Conservation (phyloP, 2,329 filamentous ascomycete species). For the Zymoseptoria passerinii region DNA sequence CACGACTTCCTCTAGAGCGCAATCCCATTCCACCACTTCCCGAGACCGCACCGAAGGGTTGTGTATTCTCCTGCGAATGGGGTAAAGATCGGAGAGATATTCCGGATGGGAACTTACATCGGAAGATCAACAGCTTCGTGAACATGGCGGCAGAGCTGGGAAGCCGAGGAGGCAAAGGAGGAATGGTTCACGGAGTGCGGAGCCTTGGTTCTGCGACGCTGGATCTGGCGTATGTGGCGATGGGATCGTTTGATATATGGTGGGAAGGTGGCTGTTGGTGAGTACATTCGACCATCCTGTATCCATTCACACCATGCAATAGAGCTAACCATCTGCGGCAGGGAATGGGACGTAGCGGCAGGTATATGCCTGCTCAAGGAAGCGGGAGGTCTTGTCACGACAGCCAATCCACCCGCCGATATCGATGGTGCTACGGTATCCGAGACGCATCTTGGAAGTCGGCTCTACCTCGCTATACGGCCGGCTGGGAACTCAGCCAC, state of each 20-base stretch:
- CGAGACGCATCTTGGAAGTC: slow-evolving; percentile 55
- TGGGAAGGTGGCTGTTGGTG: slow-evolving; percentile 59
- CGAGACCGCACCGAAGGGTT: slow-evolving; percentile 55
- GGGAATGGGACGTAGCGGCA: slow-evolving; percentile 71
- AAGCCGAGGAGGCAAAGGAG: slow-evolving; percentile 56
- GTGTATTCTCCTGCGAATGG: slow-evolving; percentile 70
- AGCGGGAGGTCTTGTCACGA: slow-evolving; percentile 65
- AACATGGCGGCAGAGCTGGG: slow-evolving; percentile 64
- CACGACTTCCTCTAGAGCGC: slow-evolving; percentile 54
- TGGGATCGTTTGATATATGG: slow-evolving; percentile 68
- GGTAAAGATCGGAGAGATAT: slow-evolving; percentile 65
- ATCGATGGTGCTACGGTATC: slow-evolving; percentile 48
- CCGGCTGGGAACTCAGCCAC: slow-evolving; percentile 54
- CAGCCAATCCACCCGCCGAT: slow-evolving; percentile 60
- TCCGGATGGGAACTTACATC: slow-evolving; percentile 58
- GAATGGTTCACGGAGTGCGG: slow-evolving; percentile 70
- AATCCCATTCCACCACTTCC: slow-evolving; percentile 58
- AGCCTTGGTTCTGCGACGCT: slow-evolving; percentile 66
- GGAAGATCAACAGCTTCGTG: slow-evolving; percentile 66
- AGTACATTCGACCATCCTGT: background rate
- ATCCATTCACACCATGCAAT: background rate
- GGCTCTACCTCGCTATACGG: slow-evolving; percentile 64
- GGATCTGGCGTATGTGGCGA: slow-evolving; percentile 66
- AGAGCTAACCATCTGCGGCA: slow-evolving; percentile 1
- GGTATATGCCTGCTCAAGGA: slow-evolving; percentile 65